phyloP scores from a whole-genome alignment of 192 early-diverging fungal genomes.

The Gaertneriomyces sp. region DNA sequence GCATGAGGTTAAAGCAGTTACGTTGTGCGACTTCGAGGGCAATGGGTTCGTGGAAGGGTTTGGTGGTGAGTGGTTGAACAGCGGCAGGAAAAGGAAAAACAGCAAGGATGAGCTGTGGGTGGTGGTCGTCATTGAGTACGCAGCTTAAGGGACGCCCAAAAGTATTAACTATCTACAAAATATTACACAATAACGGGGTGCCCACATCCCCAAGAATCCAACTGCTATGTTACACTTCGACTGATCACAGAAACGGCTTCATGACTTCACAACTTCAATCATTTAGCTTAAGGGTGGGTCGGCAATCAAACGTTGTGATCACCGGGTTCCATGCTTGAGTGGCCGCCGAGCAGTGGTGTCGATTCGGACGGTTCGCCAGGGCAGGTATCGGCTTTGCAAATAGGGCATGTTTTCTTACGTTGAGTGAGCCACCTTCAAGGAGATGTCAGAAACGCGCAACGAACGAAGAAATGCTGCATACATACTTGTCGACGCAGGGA shows the following conservation, averaged over 20 bases:
- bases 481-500: conserved; percentile 75
- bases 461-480: background rate
- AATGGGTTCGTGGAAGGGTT: conserved; percentile 30
- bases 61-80: conserved; percentile 11
- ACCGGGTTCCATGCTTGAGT: background rate
- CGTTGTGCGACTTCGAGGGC: conserved; percentile 33
- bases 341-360: conserved; percentile 22
- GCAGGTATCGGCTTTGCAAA: conserved; percentile 66
- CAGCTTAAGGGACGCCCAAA: too few species aligned
- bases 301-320: background rate
- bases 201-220: too few species aligned
- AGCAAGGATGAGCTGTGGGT: conserved; percentile 12
- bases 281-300: too few species aligned
- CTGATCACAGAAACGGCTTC: too few species aligned
- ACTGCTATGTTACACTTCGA: too few species aligned
- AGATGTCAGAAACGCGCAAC: background rate
- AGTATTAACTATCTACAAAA: background rate
- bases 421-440: conserved; percentile 72
- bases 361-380: conserved; percentile 18
- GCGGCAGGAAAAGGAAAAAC: background rate
- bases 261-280: too few species aligned
- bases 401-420: conserved; percentile 73
- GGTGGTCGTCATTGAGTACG: conserved; percentile 23
- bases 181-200: background rate
- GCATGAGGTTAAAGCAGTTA: conserved; percentile 16